Percentiles rank a stretch among this genome's conserved stretches.
phyloP scores from a whole-genome alignment of 306 rosid genomes.

The Cajanus cajan region DNA sequence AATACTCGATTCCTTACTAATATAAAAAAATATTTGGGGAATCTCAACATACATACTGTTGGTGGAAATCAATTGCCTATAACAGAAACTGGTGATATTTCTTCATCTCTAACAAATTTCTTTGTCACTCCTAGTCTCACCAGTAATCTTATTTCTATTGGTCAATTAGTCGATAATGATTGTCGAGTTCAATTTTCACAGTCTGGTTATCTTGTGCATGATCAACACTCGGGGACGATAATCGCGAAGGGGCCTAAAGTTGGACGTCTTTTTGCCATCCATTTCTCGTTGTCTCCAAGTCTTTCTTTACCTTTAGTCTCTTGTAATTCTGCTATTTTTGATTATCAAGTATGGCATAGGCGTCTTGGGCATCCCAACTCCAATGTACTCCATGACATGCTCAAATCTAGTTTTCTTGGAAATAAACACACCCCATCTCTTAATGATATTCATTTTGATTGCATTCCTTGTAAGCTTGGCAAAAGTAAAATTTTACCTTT shows the following conservation, averaged over 20 bases:
- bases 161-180: neutral
- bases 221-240: neutral
- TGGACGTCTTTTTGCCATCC: neutral
- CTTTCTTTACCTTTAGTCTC: neutral
- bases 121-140: neutral
- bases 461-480: neutral
- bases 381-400: neutral
- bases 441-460: neutral
- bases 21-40: neutral
- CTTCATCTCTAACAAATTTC: neutral
- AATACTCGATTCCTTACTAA: neutral
- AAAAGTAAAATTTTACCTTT: neutral
- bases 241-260: neutral
- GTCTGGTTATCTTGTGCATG: neutral
- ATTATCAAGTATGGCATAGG: neutral
- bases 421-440: neutral
- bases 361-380: neutral
- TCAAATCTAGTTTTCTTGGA: neutral
- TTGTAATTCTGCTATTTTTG: neutral
- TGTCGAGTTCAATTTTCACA: neutral
- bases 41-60: neutral
- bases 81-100: neutral
- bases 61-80: neutral
- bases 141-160: neutral
- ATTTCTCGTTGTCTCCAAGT: neutral